Evolutionary conservation across 139 green algal genomes (phyloP).

Genomic region (Chlorella sp.): DNA sequence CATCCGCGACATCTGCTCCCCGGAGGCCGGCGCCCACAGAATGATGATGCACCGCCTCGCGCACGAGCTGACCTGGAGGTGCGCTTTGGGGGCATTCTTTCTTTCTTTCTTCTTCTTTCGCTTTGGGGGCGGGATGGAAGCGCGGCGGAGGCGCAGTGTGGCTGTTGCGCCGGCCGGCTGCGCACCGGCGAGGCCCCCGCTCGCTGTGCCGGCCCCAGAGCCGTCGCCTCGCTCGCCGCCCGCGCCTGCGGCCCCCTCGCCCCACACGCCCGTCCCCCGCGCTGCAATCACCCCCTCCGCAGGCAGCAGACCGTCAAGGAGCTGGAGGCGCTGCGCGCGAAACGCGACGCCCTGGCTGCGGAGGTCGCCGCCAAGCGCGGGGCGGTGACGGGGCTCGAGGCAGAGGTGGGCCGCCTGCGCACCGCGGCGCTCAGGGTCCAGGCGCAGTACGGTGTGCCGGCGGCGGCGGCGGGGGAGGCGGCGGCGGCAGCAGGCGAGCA

Average conservation of each 20-base stretch:
- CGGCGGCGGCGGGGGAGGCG: not conserved
- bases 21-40: no score
- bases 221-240: not conserved
- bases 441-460: conserved; percentile 16
- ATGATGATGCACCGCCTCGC: no score
- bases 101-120: not conserved
- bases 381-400: conserved; percentile 24
- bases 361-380: conserved; percentile 40
- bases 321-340: conserved; percentile 34
- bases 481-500: not conserved
- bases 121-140: not conserved
- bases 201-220: not conserved
- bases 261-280: not conserved
- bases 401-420: conserved; percentile 30
- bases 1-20: not conserved
- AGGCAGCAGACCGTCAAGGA: conserved; percentile 26
- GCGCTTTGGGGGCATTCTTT: not conserved
- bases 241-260: not conserved
- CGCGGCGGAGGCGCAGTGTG: not conserved
- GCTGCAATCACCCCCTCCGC: not conserved
- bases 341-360: conserved; percentile 30
- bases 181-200: not conserved
- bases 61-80: not conserved
- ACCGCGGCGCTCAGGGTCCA: conserved; percentile 20
- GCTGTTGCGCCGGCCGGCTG: not conserved